Conservation (phyloP, 768 basidiomycete genomes). For the Plicaturopsis crispa region DNA sequence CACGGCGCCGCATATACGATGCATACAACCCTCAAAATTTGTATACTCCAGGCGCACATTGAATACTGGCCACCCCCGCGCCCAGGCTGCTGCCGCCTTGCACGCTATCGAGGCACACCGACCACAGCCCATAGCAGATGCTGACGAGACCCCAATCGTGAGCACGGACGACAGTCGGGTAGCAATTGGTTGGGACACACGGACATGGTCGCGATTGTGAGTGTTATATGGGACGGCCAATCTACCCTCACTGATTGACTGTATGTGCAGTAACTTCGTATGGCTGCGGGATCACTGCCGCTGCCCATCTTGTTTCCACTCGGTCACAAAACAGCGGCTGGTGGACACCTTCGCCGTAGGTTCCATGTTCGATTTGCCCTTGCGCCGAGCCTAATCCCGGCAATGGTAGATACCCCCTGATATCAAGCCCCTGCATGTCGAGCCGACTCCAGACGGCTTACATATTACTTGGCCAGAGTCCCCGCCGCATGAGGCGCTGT, state of each 20-base stretch:
- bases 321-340: slow-evolving; percentile 84
- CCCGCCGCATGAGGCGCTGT: slow-evolving; percentile 67
- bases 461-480: slow-evolving; percentile 66
- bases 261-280: slow-evolving; percentile 63
- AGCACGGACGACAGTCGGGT: slow-evolving; percentile 55
- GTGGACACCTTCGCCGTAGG: slow-evolving; percentile 77
- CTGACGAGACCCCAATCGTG: slow-evolving; percentile 41
- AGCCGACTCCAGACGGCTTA: slow-evolving; percentile 54
- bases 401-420: slow-evolving; percentile 61
- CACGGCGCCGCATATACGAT: no score
- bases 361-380: not conserved
- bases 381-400: not conserved
- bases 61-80: no score
- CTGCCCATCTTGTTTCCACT: slow-evolving; percentile 81
- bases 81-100: no score
- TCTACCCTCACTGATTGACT: slow-evolving; percentile 1
- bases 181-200: slow-evolving; percentile 65
- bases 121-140: no score
- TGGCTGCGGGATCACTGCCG: slow-evolving; percentile 94
- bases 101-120: no score
- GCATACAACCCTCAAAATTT: no score
- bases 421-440: slow-evolving; percentile 55
- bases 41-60: no score
- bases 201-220: slow-evolving; percentile 72
- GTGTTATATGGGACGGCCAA: slow-evolving; percentile 18